Evolutionary conservation across 2,329 filamentous ascomycete species (phyloP).

Genomic region (Colletotrichum sidae): DNA sequence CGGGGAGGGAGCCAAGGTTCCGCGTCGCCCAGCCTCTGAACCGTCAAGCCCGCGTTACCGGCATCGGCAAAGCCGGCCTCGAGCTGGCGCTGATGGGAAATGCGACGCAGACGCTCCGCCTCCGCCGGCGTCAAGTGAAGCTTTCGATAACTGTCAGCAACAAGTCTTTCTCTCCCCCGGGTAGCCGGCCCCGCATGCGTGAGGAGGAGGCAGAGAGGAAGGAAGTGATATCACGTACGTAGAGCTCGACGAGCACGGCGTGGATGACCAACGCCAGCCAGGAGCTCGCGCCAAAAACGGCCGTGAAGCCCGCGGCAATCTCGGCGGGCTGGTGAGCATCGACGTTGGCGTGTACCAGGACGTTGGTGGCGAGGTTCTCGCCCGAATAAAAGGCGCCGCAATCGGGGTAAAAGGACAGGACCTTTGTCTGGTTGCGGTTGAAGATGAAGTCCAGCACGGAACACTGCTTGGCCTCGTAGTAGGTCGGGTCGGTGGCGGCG

Average conservation of each 20-base stretch:
- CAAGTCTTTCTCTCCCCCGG: background rate
- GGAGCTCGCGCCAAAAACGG: conserved; percentile 60
- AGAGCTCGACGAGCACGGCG: conserved; percentile 37
- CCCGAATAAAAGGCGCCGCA: conserved; percentile 54
- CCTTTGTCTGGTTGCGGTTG: conserved; percentile 39
- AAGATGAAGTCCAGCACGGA: conserved; percentile 58
- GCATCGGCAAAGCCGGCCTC: conserved; percentile 61
- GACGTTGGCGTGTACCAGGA: conserved; percentile 48
- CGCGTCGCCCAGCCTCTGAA: conserved; percentile 53
- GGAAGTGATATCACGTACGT: conserved; percentile 42
- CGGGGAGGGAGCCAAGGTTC: conserved; percentile 35
- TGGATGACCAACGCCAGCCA: conserved; percentile 50
- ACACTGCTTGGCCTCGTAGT: conserved; percentile 55
- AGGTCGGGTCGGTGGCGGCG: conserved; percentile 39
- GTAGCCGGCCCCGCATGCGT: background rate
- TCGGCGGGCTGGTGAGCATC: conserved; percentile 42
- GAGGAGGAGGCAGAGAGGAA: background rate
- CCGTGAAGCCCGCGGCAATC: conserved; percentile 54
- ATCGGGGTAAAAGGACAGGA: conserved; percentile 53
- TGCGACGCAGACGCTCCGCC: conserved; percentile 58
- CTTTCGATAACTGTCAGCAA: conserved; percentile 43
- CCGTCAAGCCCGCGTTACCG: conserved; percentile 56
- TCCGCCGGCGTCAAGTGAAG: conserved; percentile 63
- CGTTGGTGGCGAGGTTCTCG: conserved; percentile 41
- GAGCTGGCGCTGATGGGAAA: conserved; percentile 66